Conservation (phyloP, 1,284 basidiomycete species). For the Thecaphora thlaspeos region DNA sequence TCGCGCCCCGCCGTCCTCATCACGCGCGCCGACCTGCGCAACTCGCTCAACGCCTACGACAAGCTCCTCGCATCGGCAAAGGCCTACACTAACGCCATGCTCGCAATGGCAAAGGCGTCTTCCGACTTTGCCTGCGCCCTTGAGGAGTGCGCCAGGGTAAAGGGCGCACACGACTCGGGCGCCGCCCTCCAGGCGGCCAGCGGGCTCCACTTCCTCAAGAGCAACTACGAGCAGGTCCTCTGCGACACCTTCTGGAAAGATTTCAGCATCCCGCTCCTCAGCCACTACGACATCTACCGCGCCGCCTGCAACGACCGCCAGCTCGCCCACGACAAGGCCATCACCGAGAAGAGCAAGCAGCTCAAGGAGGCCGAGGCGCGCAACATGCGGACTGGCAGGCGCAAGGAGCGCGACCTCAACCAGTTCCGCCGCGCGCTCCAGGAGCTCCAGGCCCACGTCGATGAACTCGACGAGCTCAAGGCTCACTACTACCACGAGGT, state of each 20-base stretch:
- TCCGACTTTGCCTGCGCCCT: conserved; percentile 75
- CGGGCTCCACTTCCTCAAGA: conserved; percentile 85
- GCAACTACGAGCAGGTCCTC: conserved; percentile 87
- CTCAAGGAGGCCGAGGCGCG: conserved; percentile 86
- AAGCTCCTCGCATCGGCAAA: conserved; percentile 79
- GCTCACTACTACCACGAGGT: conserved; percentile 78
- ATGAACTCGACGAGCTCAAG: conserved; percentile 79
- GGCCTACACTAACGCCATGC: conserved; percentile 77
- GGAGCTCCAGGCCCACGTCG: conserved; percentile 82
- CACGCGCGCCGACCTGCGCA: conserved; percentile 74
- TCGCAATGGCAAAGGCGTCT: conserved; percentile 79
- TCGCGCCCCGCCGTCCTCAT: conserved; percentile 72
- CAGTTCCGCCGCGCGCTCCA: conserved; percentile 48
- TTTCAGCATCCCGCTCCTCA: conserved; percentile 82
- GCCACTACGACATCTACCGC: conserved; percentile 78
- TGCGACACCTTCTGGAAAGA: conserved; percentile 83
- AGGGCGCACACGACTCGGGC: conserved; percentile 50
- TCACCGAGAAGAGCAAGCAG: conserved; percentile 74
- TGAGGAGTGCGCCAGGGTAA: conserved; percentile 51
- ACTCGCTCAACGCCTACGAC: conserved; percentile 75
- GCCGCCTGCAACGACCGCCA: conserved; percentile 65
- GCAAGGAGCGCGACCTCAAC: conserved; percentile 67
- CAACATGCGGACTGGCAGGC: conserved; percentile 70
- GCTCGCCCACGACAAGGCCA: conserved; percentile 47
- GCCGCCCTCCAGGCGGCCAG: conserved; percentile 47